Percentiles rank a stretch among this genome's conserved stretches.
Conservation (phyloP, 2,329 filamentous ascomycete species). For the Botrytis fabae region DNA sequence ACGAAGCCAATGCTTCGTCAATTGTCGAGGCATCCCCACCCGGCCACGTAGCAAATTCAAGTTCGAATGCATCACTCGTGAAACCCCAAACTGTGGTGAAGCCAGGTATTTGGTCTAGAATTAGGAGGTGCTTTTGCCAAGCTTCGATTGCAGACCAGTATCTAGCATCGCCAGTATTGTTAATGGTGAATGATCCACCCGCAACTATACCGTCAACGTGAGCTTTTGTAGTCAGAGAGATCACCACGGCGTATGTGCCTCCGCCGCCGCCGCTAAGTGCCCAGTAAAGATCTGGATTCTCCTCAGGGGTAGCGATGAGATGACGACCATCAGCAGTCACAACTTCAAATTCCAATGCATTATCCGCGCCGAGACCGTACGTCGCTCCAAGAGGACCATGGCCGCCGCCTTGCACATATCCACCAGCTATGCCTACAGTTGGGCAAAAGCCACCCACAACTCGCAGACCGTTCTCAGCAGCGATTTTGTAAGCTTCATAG, state of each 20-base stretch:
- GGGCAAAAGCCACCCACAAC: background rate
- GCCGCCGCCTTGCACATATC: slow-evolving; percentile 3
- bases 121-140: background rate
- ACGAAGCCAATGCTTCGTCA: background rate
- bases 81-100: background rate
- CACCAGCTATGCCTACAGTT: slow-evolving; percentile 4
- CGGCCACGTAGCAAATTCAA: background rate
- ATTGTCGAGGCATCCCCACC: background rate
- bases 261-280: background rate
- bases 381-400: background rate
- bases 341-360: slow-evolving; percentile 9
- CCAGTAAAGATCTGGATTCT: slow-evolving; percentile 6
- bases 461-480: background rate
- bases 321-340: slow-evolving; percentile 10
- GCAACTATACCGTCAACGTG: background rate
- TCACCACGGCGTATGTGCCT: background rate
- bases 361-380: slow-evolving; percentile 9
- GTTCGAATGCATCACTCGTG: background rate
- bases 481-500: background rate
- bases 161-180: background rate
- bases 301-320: background rate
- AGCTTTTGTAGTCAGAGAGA: background rate
- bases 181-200: slow-evolving; percentile 5
- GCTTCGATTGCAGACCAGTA: slow-evolving; percentile 2
- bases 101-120: background rate